phyloP scores from a whole-genome alignment of 2,329 filamentous ascomycete species.

The Raffaelea arxii region DNA sequence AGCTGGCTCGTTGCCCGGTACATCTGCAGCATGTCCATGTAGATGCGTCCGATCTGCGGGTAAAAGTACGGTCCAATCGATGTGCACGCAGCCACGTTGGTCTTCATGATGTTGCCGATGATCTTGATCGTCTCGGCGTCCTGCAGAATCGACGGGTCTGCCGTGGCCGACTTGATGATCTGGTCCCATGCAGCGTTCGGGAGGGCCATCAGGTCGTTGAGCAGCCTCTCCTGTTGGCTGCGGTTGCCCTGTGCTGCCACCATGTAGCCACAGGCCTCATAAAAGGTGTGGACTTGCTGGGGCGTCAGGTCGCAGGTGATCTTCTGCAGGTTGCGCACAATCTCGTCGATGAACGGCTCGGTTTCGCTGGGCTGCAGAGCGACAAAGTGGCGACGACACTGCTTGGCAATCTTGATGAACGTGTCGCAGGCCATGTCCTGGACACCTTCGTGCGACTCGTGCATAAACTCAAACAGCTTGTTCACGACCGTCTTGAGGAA shows the following conservation, averaged over 20 bases:
- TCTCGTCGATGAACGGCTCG: constrained; percentile 97
- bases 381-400: constrained; percentile 95
- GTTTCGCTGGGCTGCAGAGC: constrained; percentile 87
- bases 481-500: constrained; percentile 99
- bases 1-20: constrained; percentile 94
- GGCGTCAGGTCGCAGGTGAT: constrained; percentile 93
- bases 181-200: constrained; percentile 93
- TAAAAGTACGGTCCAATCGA: constrained; percentile 97
- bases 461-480: constrained; percentile 99
- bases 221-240: constrained; percentile 81
- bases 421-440: constrained; percentile 99
- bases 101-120: constrained; percentile 99
- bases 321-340: constrained; percentile 88
- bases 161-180: constrained; percentile 81
- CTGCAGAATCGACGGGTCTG: constrained; percentile 77
- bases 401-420: constrained; percentile 98
- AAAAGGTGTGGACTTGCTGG: constrained; percentile 97
- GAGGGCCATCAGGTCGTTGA: constrained; percentile 84
- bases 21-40: constrained; percentile 98
- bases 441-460: constrained; percentile 97
- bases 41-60: constrained; percentile 93
- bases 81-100: constrained; percentile 95
- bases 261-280: constrained; percentile 98
- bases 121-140: constrained; percentile 95
- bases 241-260: constrained; percentile 96